A percentile compares a stretch with the other conserved stretches of the same genome.
Conservation (phyloP, 2,329 filamentous ascomycete genomes). For the Zopfia rhizophila region DNA sequence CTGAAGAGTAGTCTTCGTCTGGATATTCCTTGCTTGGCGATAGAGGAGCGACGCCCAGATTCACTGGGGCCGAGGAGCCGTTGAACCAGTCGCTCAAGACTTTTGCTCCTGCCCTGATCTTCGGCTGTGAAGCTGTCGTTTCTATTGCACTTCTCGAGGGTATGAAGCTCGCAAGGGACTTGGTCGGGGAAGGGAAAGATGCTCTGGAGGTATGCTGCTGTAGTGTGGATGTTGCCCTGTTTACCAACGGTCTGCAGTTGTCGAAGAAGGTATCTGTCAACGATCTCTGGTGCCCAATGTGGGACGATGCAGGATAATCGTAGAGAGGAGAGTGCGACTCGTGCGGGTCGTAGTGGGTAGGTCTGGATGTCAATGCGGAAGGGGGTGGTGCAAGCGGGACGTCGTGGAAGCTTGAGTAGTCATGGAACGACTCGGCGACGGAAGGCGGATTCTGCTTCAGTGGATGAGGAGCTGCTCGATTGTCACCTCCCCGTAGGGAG, state of each 20-base stretch:
- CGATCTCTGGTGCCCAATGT: slow-evolving; percentile 43
- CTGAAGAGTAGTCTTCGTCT: slow-evolving; percentile 41
- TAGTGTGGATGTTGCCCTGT: slow-evolving; percentile 46
- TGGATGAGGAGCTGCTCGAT: slow-evolving; percentile 27
- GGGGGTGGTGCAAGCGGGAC: slow-evolving; percentile 45
- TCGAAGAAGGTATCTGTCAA: slow-evolving; percentile 50
- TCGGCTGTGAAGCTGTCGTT: slow-evolving; percentile 44
- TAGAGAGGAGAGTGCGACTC: slow-evolving; percentile 39
- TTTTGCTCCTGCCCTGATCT: slow-evolving; percentile 35
- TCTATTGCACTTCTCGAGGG: slow-evolving; percentile 44
- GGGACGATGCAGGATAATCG: slow-evolving; percentile 32
- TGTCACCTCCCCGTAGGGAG: slow-evolving; percentile 37
- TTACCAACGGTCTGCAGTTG: slow-evolving; percentile 48
- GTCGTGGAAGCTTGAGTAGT: slow-evolving; percentile 42
- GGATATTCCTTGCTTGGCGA: slow-evolving; percentile 21
- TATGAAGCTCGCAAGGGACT: slow-evolving; percentile 53
- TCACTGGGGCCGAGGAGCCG: slow-evolving; percentile 62
- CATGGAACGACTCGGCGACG: slow-evolving; percentile 24
- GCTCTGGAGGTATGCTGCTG: slow-evolving; percentile 52
- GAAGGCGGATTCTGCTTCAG: slow-evolving; percentile 37
- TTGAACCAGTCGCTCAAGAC: slow-evolving; percentile 63
- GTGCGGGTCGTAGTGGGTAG: slow-evolving; percentile 49
- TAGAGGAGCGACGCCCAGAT: slow-evolving; percentile 53
- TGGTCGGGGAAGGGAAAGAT: slow-evolving; percentile 49
- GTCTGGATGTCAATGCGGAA: slow-evolving; percentile 42